Base-by-base conservation (phyloP, 2,329 filamentous ascomycete genomes). In the Aureobasidium uvarum region DNA sequence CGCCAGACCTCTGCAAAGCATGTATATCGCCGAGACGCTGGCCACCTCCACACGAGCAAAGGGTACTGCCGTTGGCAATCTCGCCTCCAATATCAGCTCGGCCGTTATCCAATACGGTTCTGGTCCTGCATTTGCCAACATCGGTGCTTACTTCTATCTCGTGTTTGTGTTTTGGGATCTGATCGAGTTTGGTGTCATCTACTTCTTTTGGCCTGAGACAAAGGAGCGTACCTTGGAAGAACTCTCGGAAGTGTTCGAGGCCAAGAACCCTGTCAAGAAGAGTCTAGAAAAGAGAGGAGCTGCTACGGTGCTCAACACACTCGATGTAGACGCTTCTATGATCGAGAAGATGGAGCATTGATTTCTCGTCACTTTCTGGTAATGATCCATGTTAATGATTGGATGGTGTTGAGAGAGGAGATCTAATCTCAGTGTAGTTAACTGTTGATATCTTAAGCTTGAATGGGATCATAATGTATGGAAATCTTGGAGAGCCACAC, bases 161-260 rank as follows among this genome's bases (percentile, higher is more conserved):
- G 64, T 74, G 14, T 74, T 73, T 62, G 66, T 72, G 62, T 68
- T 73, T 28, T 77, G 75, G 76, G 69, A 74, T 63, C 70, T 69
- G 5, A 48, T 74, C 20, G 73, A 77, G 68, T 66, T 74, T 36
- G 59, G 68, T 16, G 70, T 76, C 52, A 74, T 77, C 64, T 74
- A 75, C 64, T 70, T 72, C 60, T 68, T 72, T 67, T 77, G 77
- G 67, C 73, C 77, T 41, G 79, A 81, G 70, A 81, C 77, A 8
- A 75, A 76, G 52, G 71, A 76, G 39, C 72, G 76, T 67, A 81
- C 77, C 13, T 74, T 81, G 25, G 80, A 82, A 69, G 80, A 81
- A 70, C 71, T 82, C 14, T 75, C 76, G 23, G 73, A 74, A 28
- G 78, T 81, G 62, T 81, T 82, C 68, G 73, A 73, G 48, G 73